Evolutionary conservation across 2,329 filamentous ascomycete species (phyloP).

Genomic region (Sarocladiaceae sp.): DNA sequence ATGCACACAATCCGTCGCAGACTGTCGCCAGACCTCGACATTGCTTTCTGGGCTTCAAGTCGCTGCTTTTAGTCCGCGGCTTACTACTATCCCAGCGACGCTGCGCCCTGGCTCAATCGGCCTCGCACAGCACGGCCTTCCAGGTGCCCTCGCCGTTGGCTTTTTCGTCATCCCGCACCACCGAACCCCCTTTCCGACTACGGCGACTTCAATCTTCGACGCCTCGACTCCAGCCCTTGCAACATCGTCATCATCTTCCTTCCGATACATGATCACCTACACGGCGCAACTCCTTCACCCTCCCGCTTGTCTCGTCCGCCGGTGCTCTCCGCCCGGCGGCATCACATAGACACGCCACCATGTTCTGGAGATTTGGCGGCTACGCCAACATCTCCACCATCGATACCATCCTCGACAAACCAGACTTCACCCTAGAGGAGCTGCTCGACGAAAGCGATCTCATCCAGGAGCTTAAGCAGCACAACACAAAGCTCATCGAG

Average conservation of each 20-base stretch:
- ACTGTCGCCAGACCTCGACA: no score
- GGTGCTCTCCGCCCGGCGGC: conserved; percentile 23
- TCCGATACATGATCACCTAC: conserved; percentile 13
- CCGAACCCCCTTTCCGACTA: conserved; percentile 7
- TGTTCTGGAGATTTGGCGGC: conserved; percentile 99
- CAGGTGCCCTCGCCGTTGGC: conserved; percentile 5
- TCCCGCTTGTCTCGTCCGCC: conserved; percentile 20
- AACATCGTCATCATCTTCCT: not conserved
- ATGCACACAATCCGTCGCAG: no score
- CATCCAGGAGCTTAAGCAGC: conserved; percentile 95
- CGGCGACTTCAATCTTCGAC: conserved; percentile 1
- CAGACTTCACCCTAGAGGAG: conserved; percentile 92
- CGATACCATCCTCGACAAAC: conserved; percentile 93
- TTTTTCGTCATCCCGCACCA: conserved; percentile 7
- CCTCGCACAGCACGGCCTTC: no score
- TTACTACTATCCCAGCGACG: no score
- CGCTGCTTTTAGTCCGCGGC: no score
- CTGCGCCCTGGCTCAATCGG: no score
- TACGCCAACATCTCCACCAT: conserved; percentile 97
- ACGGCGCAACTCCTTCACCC: conserved; percentile 13
- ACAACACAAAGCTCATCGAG: conserved; percentile 96
- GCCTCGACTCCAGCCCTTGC: not conserved
- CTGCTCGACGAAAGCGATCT: conserved; percentile 92
- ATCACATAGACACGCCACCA: conserved; percentile 49
- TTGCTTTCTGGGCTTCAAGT: no score